These are phyloP conservation scores for Aotearoamyces nothofagi DNA, from an alignment of 2,329 filamentous ascomycete species.

Conservation along the genomic window DNA sequence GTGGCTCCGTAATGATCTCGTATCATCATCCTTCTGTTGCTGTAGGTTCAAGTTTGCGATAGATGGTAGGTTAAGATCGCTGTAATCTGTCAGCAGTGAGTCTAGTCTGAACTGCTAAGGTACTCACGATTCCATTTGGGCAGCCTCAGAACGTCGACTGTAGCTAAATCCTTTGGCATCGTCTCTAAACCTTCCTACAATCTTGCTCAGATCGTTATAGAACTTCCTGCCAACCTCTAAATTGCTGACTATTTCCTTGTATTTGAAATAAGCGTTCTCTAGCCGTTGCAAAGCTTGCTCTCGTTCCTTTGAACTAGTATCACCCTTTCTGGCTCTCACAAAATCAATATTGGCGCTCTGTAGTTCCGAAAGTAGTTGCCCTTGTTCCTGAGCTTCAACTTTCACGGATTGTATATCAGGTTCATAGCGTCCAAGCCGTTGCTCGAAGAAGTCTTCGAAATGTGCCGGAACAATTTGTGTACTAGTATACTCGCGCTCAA, in stretches of 20 bases:
- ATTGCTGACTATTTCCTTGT: constrained; percentile 90
- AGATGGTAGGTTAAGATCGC: constrained; percentile 7
- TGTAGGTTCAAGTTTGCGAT: constrained; percentile 8
- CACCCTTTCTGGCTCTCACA: constrained; percentile 45
- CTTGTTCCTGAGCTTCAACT: constrained; percentile 63
- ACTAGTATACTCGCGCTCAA: constrained; percentile 77
- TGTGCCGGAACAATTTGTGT: constrained; percentile 75
- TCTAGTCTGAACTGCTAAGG: background rate
- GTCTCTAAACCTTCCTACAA: constrained; percentile 74
- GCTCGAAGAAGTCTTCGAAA: constrained; percentile 84
- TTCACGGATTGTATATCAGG: constrained; percentile 55
- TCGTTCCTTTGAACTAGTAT: constrained; percentile 51
- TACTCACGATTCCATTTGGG: constrained; percentile 57
- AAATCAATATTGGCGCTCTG: constrained; percentile 68
- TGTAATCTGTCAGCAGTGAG: constrained; percentile 9
- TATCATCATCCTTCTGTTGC: constrained; percentile 11
- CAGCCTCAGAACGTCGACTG: constrained; percentile 66
- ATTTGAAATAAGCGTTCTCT: constrained; percentile 86
- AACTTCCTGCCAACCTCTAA: constrained; percentile 87
- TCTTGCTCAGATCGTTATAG: constrained; percentile 87
- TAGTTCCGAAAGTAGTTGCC: constrained; percentile 52
- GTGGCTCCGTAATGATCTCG: constrained; percentile 6
- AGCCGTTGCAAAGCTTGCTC: constrained; percentile 77
- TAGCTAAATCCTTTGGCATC: constrained; percentile 66
- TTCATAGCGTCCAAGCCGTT: constrained; percentile 69